Evolutionary conservation across 768 basidiomycete genomes (phyloP).

Genomic region (Tricholoma flavovirens): DNA sequence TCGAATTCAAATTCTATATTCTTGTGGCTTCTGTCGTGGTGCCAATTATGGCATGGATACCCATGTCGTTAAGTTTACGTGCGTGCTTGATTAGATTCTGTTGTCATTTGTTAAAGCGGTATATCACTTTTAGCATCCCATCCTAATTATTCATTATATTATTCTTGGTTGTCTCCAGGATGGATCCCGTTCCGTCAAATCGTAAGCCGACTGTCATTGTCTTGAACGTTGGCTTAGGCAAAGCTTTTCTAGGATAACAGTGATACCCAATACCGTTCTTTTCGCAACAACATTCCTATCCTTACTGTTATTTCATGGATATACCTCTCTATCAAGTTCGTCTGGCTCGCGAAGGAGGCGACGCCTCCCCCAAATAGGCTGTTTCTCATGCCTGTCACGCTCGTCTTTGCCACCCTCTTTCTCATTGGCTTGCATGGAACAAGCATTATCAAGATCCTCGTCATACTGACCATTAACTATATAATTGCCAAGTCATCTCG

Average conservation of each 20-base stretch:
- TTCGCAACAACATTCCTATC: slow-evolving; percentile 72
- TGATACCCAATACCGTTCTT: slow-evolving; percentile 85
- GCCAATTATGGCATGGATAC: slow-evolving; percentile 72
- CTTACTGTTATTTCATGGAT: slow-evolving; percentile 41
- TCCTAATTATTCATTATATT: slow-evolving; percentile 66
- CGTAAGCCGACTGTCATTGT: slow-evolving; percentile 41
- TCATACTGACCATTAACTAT: slow-evolving; percentile 70
- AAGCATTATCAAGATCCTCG: slow-evolving; percentile 69
- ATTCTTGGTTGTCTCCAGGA: slow-evolving; percentile 52
- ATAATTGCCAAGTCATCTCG: slow-evolving; percentile 43
- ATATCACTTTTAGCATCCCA: slow-evolving; percentile 50
- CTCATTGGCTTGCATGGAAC: slow-evolving; percentile 76
- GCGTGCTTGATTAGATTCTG: slow-evolving; percentile 26
- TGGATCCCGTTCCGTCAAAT: slow-evolving; percentile 81
- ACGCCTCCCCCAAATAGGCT: slow-evolving; percentile 20
- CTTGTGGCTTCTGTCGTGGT: slow-evolving; percentile 54
- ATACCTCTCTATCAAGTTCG: slow-evolving; percentile 52
- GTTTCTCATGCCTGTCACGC: slow-evolving; percentile 50
- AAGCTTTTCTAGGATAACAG: slow-evolving; percentile 69
- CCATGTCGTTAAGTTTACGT: slow-evolving; percentile 70
- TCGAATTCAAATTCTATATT: slow-evolving; percentile 78
- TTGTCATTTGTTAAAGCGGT: slow-evolving; percentile 1
- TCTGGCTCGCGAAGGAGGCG: slow-evolving; percentile 34
- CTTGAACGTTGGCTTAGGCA: slow-evolving; percentile 4
- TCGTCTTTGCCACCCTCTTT: slow-evolving; percentile 57